These are phyloP conservation scores for Solanum stenotomum DNA, from an alignment of 257 asterid genomes.

Conservation along the genomic window DNA sequence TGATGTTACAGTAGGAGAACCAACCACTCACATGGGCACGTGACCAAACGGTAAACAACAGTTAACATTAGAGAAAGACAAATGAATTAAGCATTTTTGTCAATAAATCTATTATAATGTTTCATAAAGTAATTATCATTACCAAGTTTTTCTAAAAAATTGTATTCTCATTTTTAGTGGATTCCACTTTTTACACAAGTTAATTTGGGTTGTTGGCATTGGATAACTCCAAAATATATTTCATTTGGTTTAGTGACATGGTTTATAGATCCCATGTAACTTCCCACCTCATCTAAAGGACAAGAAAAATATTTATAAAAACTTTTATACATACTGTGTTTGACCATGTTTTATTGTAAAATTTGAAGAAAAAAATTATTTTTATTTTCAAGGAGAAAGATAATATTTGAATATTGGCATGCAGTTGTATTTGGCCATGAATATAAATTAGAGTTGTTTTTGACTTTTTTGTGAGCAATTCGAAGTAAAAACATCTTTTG, in stretches of 20 bases:
- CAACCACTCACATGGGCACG: slow-evolving; percentile 34
- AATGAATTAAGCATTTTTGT: not conserved
- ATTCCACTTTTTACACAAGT: not conserved
- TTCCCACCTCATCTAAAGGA: not conserved
- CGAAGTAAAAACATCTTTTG: not conserved
- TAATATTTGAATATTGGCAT: too few species aligned
- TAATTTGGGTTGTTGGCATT: not conserved
- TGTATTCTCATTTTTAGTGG: not conserved
- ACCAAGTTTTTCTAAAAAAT: not conserved
- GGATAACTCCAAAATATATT: not conserved
- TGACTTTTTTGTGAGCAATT: too few species aligned
- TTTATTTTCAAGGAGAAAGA: not conserved
- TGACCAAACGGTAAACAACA: slow-evolving; percentile 22
- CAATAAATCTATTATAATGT: not conserved
- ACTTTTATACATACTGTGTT: not conserved
- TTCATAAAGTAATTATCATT: not conserved
- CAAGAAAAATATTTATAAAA: not conserved
- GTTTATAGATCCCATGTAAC: not conserved
- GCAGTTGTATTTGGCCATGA: not conserved
- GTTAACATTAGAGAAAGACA: not conserved
- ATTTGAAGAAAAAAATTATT: too few species aligned
- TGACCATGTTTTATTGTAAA: not conserved
- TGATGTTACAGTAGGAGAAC: slow-evolving; percentile 9
- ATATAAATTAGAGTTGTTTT: not conserved
- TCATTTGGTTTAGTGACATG: not conserved